phyloP scores from a whole-genome alignment of 257 asterid species.

The Sherardia arvensis region DNA sequence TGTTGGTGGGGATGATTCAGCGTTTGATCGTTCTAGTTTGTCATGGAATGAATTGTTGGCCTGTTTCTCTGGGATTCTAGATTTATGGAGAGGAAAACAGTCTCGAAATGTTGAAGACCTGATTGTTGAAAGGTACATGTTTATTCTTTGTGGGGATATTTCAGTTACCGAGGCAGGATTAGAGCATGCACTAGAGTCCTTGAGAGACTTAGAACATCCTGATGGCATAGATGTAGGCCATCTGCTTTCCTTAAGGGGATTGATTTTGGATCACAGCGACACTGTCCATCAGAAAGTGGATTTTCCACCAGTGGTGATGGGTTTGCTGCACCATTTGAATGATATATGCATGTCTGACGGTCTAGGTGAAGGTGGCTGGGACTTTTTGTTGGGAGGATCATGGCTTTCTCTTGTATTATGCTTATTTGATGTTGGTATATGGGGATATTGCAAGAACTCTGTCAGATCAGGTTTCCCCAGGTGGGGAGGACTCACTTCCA shows the following conservation, averaged over 20 bases:
- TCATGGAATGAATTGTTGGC: conserved; percentile 45
- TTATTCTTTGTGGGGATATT: conserved; percentile 90
- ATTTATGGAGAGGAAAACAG: conserved; percentile 62
- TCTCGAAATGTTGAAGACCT: conserved; percentile 65
- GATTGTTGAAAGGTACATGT: conserved; percentile 72
- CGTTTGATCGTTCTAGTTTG: conserved; percentile 44
- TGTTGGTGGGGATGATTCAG: conserved; percentile 33
- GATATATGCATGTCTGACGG: conserved; percentile 34
- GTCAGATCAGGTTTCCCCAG: conserved; percentile 17
- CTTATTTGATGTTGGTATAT: conserved; percentile 42
- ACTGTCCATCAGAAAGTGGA: conserved; percentile 23
- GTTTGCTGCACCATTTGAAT: conserved; percentile 56
- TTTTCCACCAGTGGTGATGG: conserved; percentile 41
- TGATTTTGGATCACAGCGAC: conserved; percentile 33
- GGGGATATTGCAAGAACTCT: conserved; percentile 30
- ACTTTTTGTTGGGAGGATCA: conserved; percentile 62
- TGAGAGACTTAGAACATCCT: conserved; percentile 29
- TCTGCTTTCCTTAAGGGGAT: conserved; percentile 49
- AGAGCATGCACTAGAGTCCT: conserved; percentile 31
- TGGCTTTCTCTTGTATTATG: conserved; percentile 71
- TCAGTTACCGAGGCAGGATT: conserved; percentile 38
- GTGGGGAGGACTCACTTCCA: conserved; percentile 33
- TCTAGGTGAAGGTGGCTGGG: conserved; percentile 60
- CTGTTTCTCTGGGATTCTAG: conserved; percentile 48
- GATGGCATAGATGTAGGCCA: conserved; percentile 42